phyloP scores from a whole-genome alignment of 2,329 filamentous ascomycete genomes.

The Fusarium algeriense region DNA sequence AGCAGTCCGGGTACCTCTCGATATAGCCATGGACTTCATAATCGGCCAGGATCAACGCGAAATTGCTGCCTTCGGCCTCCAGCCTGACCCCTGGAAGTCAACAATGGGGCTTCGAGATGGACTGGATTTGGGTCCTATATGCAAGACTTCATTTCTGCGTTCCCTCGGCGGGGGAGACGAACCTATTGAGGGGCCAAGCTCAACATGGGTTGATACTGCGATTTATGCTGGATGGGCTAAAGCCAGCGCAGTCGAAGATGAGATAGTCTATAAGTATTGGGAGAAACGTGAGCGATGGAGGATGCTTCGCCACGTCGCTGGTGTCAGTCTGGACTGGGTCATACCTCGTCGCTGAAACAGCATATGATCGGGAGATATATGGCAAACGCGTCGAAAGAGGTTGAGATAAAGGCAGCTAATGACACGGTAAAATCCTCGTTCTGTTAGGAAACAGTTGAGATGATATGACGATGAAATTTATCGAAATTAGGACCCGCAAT shows the following conservation, averaged over 20 bases:
- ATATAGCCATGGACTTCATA: conserved; percentile 2
- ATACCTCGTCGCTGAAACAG: not conserved
- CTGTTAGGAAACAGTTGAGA: no score
- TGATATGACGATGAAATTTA: no score
- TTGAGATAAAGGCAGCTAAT: no score
- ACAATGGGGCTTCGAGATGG: not conserved
- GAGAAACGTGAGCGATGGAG: not conserved
- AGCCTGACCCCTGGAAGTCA: not conserved
- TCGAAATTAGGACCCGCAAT: no score
- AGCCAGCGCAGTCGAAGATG: not conserved
- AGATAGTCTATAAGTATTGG: not conserved
- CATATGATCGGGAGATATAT: not conserved
- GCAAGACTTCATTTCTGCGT: not conserved
- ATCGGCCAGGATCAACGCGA: not conserved
- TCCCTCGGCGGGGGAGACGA: not conserved
- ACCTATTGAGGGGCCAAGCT: not conserved
- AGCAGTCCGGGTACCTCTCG: not conserved
- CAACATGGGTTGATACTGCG: not conserved
- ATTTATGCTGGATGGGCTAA: not conserved
- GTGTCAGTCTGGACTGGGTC: not conserved
- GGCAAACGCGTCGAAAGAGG: no score
- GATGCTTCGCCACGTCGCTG: not conserved
- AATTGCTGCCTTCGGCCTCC: not conserved
- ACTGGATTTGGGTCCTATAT: not conserved
- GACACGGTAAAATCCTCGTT: no score